phyloP scores from a whole-genome alignment of 257 asterid genomes.

The Plantago ovata region DNA sequence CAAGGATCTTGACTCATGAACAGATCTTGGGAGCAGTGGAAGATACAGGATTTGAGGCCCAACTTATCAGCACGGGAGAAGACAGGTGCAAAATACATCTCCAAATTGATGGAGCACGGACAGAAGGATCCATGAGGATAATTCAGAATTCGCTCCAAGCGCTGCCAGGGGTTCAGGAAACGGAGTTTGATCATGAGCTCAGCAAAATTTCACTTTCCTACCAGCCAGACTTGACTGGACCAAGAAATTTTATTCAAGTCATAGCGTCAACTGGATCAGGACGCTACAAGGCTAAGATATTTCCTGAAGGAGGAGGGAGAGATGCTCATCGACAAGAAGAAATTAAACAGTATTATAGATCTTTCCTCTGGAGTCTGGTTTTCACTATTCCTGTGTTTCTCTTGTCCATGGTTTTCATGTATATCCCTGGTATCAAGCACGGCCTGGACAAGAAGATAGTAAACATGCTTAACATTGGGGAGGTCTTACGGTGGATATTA shows the following conservation, averaged over 20 bases:
- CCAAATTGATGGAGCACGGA: slow-evolving; percentile 33
- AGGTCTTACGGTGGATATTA: slow-evolving; percentile 43
- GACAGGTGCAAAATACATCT: slow-evolving; percentile 31
- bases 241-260: slow-evolving; percentile 40
- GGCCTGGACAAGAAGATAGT: slow-evolving; percentile 37
- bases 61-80: slow-evolving; percentile 38
- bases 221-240: slow-evolving; percentile 53
- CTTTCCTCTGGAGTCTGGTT: slow-evolving; percentile 57
- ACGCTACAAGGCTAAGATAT: slow-evolving; percentile 34
- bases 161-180: slow-evolving; percentile 42
- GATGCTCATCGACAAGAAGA: slow-evolving; percentile 37
- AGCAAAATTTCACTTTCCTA: slow-evolving; percentile 35
- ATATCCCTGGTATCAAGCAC: slow-evolving; percentile 47
- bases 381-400: slow-evolving; percentile 59
- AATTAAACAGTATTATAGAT: slow-evolving; percentile 29
- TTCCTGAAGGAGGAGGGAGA: slow-evolving; percentile 35
- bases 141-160: slow-evolving; percentile 35
- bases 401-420: slow-evolving; percentile 63
- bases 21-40: slow-evolving; percentile 34
- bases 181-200: slow-evolving; percentile 23
- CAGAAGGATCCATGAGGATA: slow-evolving; percentile 26
- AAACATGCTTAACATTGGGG: slow-evolving; percentile 45
- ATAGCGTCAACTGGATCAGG: slow-evolving; percentile 37
- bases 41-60: slow-evolving; percentile 48
- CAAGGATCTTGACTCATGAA: slow-evolving; percentile 26